A percentile compares a stretch with the other conserved stretches of the same genome.
Conservation (phyloP, 768 basidiomycete species). For the Russula ochroleuca region DNA sequence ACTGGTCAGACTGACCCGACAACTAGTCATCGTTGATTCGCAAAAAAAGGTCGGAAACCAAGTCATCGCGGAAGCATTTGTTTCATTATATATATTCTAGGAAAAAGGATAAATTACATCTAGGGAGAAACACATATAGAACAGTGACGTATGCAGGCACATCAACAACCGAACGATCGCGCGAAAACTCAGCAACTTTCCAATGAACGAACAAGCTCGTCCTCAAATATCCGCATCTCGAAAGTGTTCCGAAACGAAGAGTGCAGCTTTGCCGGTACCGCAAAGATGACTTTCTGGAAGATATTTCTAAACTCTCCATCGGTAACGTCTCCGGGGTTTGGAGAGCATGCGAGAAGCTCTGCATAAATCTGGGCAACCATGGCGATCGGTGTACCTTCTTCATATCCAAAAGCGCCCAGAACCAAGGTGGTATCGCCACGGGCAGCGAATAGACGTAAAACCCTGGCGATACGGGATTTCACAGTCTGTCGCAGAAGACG, state of each 20-base stretch:
- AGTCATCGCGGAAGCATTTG: not conserved
- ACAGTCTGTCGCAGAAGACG: conserved; percentile 14
- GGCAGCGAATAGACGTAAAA: conserved; percentile 17
- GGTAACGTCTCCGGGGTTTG: not conserved
- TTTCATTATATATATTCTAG: conserved; percentile 4
- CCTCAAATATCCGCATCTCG: conserved; percentile 25
- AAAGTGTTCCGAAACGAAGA: conserved; percentile 18
- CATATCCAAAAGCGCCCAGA: conserved; percentile 20
- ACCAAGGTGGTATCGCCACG: conserved; percentile 23
- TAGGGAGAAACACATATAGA: not conserved
- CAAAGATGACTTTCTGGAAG: conserved; percentile 25
- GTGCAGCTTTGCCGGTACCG: conserved; percentile 16
- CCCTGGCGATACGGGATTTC: conserved; percentile 18
- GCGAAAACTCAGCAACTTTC: conserved; percentile 1
- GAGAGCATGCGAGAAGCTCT: conserved; percentile 23
- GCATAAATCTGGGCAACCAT: conserved; percentile 24
- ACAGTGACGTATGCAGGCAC: not conserved
- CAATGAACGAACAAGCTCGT: conserved; percentile 18
- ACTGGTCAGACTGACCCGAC: not conserved
- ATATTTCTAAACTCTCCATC: conserved; percentile 18
- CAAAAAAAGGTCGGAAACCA: not conserved
- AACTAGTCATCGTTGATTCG: not conserved
- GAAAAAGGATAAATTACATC: conserved; percentile 16
- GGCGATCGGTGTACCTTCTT: conserved; percentile 18
- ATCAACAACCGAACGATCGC: not conserved